Evolutionary conservation across 768 basidiomycete species (phyloP), one percentile per base, ranked within the genome.

Genomic region (Amanita rubescens): DNA sequence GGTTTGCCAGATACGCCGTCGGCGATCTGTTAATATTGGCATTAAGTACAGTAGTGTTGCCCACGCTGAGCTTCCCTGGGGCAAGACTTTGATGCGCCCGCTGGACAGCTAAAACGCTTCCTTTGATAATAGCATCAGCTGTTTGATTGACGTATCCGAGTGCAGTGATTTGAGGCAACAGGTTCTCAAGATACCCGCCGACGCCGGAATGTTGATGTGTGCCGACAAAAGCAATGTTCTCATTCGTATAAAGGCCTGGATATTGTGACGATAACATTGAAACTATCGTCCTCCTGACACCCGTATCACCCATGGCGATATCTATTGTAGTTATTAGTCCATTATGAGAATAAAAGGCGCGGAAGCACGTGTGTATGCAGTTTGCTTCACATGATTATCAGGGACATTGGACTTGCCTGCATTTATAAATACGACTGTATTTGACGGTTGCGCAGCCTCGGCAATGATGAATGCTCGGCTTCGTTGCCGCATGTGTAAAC

Each of bases 261-360:
- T 77, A 87, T 41, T 75, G 67, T 9, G 72, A 57, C 6, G 81
- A 74, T 9, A 90, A 74, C 37, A 76, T 68, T 3, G 73, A 63
- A 25, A 90, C 76, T 58, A 91, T 81, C 12, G 80, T 77, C 24
- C 86, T 80, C 30, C 87, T 82, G 34, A 88, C 70, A 22, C 87
- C 88, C 2, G 79, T 81, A 66, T 90, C 89, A 10, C 88, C 88
- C 84, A 90, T 88, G 38, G 81, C 85, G 48, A 89, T 87, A 63
- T 91, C 88, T 83, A 53, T 50, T 33, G 19, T 32, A 27, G 15
- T 15, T 12, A 27, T 50, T 15, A 50, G 37, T 9, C 10, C 22
- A 44, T n/a, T n/a, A n/a, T n/a, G n/a, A n/a, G n/a, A 24, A 34
- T 27, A 50, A 35, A 34, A 48, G 51, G 30, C 32, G 27, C 45